Evolutionary conservation across 257 asterid species (phyloP).

Genomic region (Fraxinus cuspidata): DNA sequence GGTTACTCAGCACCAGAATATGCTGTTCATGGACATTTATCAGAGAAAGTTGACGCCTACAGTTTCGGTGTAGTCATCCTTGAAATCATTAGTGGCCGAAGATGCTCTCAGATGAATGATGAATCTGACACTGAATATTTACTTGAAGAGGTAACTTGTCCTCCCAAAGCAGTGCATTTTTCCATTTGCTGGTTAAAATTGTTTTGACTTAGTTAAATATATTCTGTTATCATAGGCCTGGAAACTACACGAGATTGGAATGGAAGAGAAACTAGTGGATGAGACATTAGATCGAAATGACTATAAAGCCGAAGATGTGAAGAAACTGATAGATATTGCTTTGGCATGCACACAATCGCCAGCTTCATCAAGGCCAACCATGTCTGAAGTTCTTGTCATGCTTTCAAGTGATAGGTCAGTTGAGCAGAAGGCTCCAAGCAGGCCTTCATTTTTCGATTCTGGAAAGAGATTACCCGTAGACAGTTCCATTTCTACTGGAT

Average conservation of each 20-base stretch:
- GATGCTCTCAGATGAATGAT: conserved; percentile 43
- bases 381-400: conserved; percentile 79
- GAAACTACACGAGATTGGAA: conserved; percentile 60
- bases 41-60: conserved; percentile 81
- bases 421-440: conserved; percentile 33
- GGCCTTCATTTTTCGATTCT: conserved; percentile 36
- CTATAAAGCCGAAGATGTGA: conserved; percentile 47
- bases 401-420: conserved; percentile 44
- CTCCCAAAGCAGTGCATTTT: neutral
- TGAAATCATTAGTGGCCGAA: conserved; percentile 73
- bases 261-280: conserved; percentile 55
- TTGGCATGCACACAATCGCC: conserved; percentile 72
- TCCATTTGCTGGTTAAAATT: neutral
- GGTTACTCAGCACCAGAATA: conserved; percentile 92
- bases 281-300: conserved; percentile 53
- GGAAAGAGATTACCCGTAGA: conserved; percentile 32
- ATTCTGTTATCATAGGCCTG: conserved; percentile 53
- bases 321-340: conserved; percentile 69
- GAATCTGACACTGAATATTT: conserved; percentile 64
- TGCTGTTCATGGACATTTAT: conserved; percentile 75
- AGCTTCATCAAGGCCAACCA: conserved; percentile 65
- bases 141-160: conserved; percentile 55
- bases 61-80: conserved; percentile 77
- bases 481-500: conserved; percentile 20
- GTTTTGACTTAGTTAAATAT: neutral